Evolutionary conservation across 306 rosid genomes (phyloP).

Genomic region (Trichosanthes truncata): DNA sequence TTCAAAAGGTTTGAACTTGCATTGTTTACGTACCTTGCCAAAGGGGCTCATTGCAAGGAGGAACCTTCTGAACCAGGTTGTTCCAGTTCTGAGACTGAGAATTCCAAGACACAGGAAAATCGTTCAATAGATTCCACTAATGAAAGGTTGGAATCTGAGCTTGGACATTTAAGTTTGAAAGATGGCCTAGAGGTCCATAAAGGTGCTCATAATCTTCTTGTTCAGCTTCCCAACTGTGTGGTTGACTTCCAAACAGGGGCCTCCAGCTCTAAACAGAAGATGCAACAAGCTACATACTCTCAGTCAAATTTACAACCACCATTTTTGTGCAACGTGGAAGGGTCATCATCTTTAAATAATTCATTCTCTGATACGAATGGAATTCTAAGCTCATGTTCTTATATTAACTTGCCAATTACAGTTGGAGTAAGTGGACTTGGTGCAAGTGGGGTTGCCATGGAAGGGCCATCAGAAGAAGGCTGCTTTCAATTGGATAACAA

Average conservation of each 20-base stretch:
- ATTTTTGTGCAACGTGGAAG: constrained; percentile 51
- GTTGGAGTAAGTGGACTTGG: constrained; percentile 47
- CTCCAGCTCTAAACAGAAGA: constrained; percentile 46
- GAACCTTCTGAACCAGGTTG: constrained; percentile 57
- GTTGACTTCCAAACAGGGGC: constrained; percentile 39
- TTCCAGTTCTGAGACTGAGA: constrained; percentile 53
- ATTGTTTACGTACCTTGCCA: constrained; percentile 56
- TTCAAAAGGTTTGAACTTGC: constrained; percentile 78
- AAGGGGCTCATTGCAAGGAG: constrained; percentile 53
- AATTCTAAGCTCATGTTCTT: constrained; percentile 42
- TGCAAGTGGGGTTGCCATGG: constrained; percentile 48
- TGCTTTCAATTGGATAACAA: constrained; percentile 61
- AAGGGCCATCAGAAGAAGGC: constrained; percentile 91
- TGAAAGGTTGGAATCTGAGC: constrained; percentile 53
- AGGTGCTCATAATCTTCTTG: constrained; percentile 35
- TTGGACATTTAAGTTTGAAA: constrained; percentile 46
- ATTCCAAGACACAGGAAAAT: constrained; percentile 43
- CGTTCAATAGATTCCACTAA: constrained; percentile 26
- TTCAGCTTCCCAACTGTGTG: constrained; percentile 50
- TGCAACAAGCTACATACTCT: constrained; percentile 39
- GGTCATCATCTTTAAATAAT: constrained; percentile 47
- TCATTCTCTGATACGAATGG: constrained; percentile 38
- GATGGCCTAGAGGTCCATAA: constrained; percentile 39
- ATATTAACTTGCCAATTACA: constrained; percentile 44
- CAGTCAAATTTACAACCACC: constrained; percentile 47